Evolutionary conservation across 2,329 filamentous ascomycete genomes (phyloP), one percentile per base, ranked within the genome.

Genomic region (Leptographium galeiforme): DNA sequence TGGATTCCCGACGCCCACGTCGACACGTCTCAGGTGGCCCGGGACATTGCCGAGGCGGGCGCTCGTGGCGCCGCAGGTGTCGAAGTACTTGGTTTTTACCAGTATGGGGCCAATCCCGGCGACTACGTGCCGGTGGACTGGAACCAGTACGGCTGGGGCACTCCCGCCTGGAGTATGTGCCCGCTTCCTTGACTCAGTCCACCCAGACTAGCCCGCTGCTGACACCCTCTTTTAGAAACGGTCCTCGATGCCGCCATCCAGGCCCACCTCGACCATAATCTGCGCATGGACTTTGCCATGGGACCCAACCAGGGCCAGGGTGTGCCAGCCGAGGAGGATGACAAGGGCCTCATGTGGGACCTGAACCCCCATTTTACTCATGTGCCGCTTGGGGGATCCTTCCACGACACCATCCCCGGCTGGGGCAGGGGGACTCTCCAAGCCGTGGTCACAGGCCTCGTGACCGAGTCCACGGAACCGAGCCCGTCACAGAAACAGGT

Each of bases 231-330:
- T 34, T 34, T 36, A 43, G 49, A 40, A 44, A 47, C 33, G 50
- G 68, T 54, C 13, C 52, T 57, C 1, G 55, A 56, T 33, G 38
- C 50, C 5, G 36, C 46, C 6, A 46, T 55, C n/a, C 19, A 67
- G 52, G 67, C 69, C 1, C 58, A 61, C 12, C 61, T 65, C 16
- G 66, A 71, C 0, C 55, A 64, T 18, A 67, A 62, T 0, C 46
- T 75, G 11, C 53, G 68, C 6, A 66, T 77, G 59, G 73, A 77
- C 56, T 72, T 73, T 57, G 63, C 68, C 0, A 48, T 76, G 1
- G 73, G 73, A 0, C 68, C 73, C 0, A 73, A 72, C 55, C 69
- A 73, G 58, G 74, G 73, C 5, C 65, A 69, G 47, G 74, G 74
- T 14, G 70, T 74, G 4, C 73, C 72, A 1, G 65, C 68, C 0